phyloP scores from a whole-genome alignment of 768 basidiomycete genomes.

The Leccinum pellstonianum region DNA sequence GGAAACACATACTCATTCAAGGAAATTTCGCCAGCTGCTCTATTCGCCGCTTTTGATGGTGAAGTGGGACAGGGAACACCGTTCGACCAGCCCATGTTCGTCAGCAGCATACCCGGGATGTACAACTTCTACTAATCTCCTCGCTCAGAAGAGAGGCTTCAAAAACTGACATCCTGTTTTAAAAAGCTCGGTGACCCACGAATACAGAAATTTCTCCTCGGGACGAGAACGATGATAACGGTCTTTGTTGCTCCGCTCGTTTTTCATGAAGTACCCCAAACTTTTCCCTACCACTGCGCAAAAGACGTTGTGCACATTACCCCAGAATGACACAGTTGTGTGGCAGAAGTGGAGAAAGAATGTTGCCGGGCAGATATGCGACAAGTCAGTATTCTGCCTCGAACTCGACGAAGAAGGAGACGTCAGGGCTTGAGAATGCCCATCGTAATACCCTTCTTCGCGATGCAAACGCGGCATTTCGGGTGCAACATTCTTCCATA shows the following conservation, averaged over 20 bases:
- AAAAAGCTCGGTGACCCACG: conserved; percentile 12
- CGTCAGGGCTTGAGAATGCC: background rate
- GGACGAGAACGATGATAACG: conserved; percentile 18
- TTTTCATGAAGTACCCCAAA: conserved; percentile 4
- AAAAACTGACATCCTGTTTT: conserved; percentile 23
- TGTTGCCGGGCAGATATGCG: conserved; percentile 13
- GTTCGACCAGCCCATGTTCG: conserved; percentile 37
- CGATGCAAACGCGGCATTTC: conserved; percentile 17
- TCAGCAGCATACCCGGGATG: conserved; percentile 32
- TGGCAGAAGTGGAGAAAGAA: conserved; percentile 24
- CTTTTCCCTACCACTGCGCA: conserved; percentile 4
- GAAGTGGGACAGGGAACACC: conserved; percentile 27
- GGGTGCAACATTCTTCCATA: too few relatives aligned
- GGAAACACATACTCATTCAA: conserved; percentile 23
- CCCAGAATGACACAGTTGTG: conserved; percentile 23
- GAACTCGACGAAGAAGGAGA: background rate
- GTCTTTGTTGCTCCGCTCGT: conserved; percentile 16
- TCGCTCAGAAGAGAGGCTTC: conserved; percentile 30
- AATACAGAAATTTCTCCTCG: conserved; percentile 11
- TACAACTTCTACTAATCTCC: conserved; percentile 32
- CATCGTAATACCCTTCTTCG: conserved; percentile 18
- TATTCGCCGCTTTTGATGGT: conserved; percentile 29
- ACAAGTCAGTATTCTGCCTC: conserved; percentile 5
- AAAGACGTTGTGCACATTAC: conserved; percentile 11
- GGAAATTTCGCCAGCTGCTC: conserved; percentile 16